phyloP scores from a whole-genome alignment of 148 eudicot species.

The Fagopyrum esculentum region DNA sequence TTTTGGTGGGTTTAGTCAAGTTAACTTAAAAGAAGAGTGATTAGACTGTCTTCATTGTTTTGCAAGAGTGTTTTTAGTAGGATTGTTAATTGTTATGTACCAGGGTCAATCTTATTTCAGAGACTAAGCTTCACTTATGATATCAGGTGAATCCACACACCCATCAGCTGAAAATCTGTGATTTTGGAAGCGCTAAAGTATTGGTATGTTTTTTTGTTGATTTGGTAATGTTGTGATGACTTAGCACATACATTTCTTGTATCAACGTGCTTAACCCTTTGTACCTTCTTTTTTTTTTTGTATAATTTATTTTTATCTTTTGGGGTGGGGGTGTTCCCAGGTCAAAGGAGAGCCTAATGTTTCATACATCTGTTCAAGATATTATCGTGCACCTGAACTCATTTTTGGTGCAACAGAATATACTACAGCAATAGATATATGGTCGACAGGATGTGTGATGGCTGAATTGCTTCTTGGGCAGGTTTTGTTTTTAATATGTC shows the following conservation, averaged over 20 bases:
- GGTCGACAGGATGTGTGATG: conserved; percentile 49
- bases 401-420: conserved; percentile 52
- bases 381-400: conserved; percentile 50
- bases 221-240: conserved; percentile 5
- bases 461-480: conserved; percentile 51
- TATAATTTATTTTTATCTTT: too few relatives aligned
- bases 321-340: conserved; percentile 11
- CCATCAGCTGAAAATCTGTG: conserved; percentile 95
- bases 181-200: conserved; percentile 99
- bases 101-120: background rate
- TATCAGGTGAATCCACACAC: conserved; percentile 96
- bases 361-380: conserved; percentile 47
- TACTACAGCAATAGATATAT: conserved; percentile 45
- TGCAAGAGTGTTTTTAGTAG: background rate
- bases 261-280: background rate
- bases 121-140: conserved; percentile 9
- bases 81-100: background rate
- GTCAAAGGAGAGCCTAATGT: conserved; percentile 56
- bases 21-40: background rate
- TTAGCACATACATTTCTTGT: background rate
- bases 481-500: conserved; percentile 17
- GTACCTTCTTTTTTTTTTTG: background rate
- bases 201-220: conserved; percentile 43
- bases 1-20: background rate
- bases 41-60: background rate